Base-by-base conservation (phyloP, 768 basidiomycete genomes). In the Neoboletus subvelutipes region DNA sequence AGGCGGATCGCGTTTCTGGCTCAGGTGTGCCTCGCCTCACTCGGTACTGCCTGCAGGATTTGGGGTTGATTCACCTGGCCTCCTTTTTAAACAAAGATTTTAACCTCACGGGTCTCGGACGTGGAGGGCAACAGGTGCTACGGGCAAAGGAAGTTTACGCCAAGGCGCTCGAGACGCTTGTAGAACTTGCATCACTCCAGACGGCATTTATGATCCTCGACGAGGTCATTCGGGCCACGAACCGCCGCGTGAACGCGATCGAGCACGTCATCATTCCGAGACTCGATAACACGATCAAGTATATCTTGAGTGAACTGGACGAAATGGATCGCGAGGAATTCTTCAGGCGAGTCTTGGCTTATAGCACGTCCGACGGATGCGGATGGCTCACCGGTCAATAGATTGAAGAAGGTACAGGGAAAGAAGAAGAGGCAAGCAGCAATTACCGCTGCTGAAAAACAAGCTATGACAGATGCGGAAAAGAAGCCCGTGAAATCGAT, bases 161-260 rank as follows among this genome's bases (percentile, higher is more conserved):
- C 1, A 98, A 98, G 70, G 97, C 97, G 2, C 86, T 98, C 26
- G 95, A 96, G 73, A 97, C 95, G 4, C 81, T 99, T 28, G 96
- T 99, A 39, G 96, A 99, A 73, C 84, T 99, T 36, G 97, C 97
- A 1, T 96, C 94, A 13, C 78, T 99, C 41, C 90, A 98, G 76
- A 98, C 97, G 0, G 97, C 97, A 5, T 99, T 99, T 77, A 96
- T 88, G 55, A 98, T 98, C 63, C 84, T 99, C 37, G 97, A 99
- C 74, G 97, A 98, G 75, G 97, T 98, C 58, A 99, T 99, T 67
- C 90, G 93, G 46, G 94, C 95, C n/a, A 98, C 97, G 37, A 99
- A 98, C 73, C 90, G 97, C 50, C 87, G 97, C 60, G 97, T 99
- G 40, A 99, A 99, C 68, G 97, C 97, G 3, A 96, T 99, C 62